Percentiles rank a stretch among this genome's conserved stretches.
phyloP scores from a whole-genome alignment of 352 stramenopile genomes.

The Aphanomyces euteiches region DNA sequence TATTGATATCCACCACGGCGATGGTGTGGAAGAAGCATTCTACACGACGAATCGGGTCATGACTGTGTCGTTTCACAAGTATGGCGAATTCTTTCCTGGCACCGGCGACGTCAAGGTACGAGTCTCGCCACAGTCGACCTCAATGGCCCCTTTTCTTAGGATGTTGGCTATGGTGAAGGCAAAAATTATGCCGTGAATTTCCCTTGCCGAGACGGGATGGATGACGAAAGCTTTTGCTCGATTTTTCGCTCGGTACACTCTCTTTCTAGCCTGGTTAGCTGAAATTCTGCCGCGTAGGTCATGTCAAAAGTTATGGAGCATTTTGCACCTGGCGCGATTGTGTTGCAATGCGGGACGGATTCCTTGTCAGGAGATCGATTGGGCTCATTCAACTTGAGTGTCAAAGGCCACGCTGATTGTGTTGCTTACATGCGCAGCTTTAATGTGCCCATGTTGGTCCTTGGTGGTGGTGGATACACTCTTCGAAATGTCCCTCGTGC shows the following conservation, averaged over 20 bases:
- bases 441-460: slow-evolving; percentile 94
- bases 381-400: slow-evolving; percentile 97
- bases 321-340: slow-evolving; percentile 94
- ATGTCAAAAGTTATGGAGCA: slow-evolving; percentile 97
- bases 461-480: slow-evolving; percentile 97
- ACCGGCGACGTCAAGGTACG: slow-evolving; percentile 63
- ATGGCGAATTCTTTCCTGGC: slow-evolving; percentile 98
- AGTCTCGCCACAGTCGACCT: slow-evolving; percentile 17
- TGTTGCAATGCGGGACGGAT: slow-evolving; percentile 98
- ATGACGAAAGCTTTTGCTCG: slow-evolving; percentile 94
- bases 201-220: slow-evolving; percentile 97
- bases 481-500: slow-evolving; percentile 94
- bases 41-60: slow-evolving; percentile 99
- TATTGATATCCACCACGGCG: slow-evolving; percentile 99
- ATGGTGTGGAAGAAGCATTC: slow-evolving; percentile 99
- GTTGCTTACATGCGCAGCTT: slow-evolving; percentile 96
- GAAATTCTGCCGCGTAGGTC: slow-evolving; percentile 40
- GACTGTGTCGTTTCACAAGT: slow-evolving; percentile 99
- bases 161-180: slow-evolving; percentile 84
- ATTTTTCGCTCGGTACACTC: slow-evolving; percentile 66
- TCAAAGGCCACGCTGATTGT: slow-evolving; percentile 96
- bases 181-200: slow-evolving; percentile 99
- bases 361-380: slow-evolving; percentile 96
- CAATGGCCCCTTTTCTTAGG: slow-evolving; percentile 38
- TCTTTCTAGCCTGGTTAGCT: neutral